Base-by-base conservation (phyloP, 768 basidiomycete genomes). In the Psilocybe subaeruginosa region DNA sequence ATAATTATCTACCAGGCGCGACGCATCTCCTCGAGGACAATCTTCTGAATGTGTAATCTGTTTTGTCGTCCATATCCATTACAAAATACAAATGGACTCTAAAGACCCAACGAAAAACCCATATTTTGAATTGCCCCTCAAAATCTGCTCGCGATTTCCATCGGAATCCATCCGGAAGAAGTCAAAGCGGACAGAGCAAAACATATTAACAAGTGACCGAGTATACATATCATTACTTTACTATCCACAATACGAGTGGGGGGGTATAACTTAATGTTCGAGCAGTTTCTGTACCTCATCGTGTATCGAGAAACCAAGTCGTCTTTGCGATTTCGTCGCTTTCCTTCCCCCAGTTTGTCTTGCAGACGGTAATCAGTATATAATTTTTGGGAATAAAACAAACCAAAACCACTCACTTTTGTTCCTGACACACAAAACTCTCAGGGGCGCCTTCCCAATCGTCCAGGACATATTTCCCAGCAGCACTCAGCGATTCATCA, bases 361-460 rank as follows among this genome's bases (percentile, higher is more conserved):
- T 58, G 8, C 12, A 30, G 29, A 54, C 16, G 59, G 1, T 41
- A 49, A 45, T 49, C 48, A 49, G 65, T 29, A 66, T 19, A 14
- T 9, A 49, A 17, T 17, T 33, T 8, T 14, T 54, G 48, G 27
- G 5, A 53, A 37, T 48, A 50, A 8, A 49, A 30, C 60, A 50
- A 59, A 47, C 57, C 61, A 30, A 17, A 43, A 39, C 23, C 17
- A 70, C 85, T 51, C 57, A 91, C 91, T 83, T 84, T 73, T 94
- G 93, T 74, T 99, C 97, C 77, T 99, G 97, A 70, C 97, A 99
- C 5, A 98, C 96, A 75, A 97, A 99, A 64, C 91, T 94, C 72
- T 98, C 96, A 0, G 97, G 97, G 4, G 97, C 94, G 29, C 93
- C 92, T 57, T 94, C 91, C 96, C 96, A 99, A 70, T 97, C 94